These are phyloP conservation scores for Aspergillus terreus DNA, from an alignment of 2,329 filamentous ascomycete genomes.

Conservation along the genomic window DNA sequence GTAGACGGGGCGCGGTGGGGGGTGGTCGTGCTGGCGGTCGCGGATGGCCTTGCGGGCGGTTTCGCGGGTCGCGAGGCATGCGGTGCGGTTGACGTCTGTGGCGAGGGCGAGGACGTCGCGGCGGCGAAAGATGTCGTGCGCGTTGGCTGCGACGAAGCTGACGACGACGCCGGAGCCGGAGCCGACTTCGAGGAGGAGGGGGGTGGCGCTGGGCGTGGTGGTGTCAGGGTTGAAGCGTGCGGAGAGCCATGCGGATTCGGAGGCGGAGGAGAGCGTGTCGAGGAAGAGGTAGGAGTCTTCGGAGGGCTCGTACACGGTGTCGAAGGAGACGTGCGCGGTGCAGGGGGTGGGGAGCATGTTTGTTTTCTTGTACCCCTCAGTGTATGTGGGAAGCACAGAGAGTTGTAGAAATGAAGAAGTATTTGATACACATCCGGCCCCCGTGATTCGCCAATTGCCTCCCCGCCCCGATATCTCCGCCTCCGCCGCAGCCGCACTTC, in stretches of 20 bases:
- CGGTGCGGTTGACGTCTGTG: conserved; percentile 80
- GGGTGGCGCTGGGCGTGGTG: conserved; percentile 22
- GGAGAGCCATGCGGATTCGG: conserved; percentile 67
- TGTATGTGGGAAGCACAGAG: too few species aligned
- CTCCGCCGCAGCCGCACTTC: background rate
- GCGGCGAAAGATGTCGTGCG: conserved; percentile 68
- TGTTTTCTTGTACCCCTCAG: background rate
- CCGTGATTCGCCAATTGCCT: conserved; percentile 3
- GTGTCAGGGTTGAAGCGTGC: conserved; percentile 52
- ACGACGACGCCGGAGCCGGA: conserved; percentile 93
- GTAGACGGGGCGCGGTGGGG: conserved; percentile 45
- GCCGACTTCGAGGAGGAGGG: conserved; percentile 79
- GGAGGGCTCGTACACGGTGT: conserved; percentile 87
- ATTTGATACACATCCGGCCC: too few species aligned
- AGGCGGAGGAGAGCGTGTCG: conserved; percentile 74
- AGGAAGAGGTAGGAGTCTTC: conserved; percentile 95
- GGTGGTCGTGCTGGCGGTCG: conserved; percentile 21
- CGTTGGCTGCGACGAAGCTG: conserved; percentile 77
- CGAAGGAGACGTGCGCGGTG: conserved; percentile 85
- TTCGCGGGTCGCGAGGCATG: conserved; percentile 68
- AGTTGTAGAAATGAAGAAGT: too few species aligned
- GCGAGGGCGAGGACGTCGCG: conserved; percentile 67
- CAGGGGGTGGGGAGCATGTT: conserved; percentile 83
- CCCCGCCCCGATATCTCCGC: background rate
- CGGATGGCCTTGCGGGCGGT: conserved; percentile 59